phyloP scores from a whole-genome alignment of 345 rosid genomes.

The Gossypium bickii region DNA sequence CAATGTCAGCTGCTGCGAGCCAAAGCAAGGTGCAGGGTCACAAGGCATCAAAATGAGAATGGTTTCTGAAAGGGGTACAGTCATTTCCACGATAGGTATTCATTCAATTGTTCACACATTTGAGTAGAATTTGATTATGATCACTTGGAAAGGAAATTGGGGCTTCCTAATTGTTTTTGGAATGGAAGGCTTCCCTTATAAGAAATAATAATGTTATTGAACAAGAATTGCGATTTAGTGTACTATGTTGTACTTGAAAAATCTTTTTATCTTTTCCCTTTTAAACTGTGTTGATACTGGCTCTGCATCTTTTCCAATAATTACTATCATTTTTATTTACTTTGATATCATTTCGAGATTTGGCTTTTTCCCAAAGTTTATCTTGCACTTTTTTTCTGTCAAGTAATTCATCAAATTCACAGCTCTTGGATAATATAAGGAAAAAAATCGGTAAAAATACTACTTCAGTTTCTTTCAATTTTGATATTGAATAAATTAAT shows the following conservation, averaged over 20 bases:
- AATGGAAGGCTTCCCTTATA: constrained; percentile 27
- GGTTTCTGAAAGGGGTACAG: not conserved
- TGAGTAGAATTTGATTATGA: not conserved
- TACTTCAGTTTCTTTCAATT: too few species aligned
- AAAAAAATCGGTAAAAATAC: not conserved
- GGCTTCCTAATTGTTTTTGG: constrained; percentile 34
- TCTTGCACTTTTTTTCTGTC: not conserved
- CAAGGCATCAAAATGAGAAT: constrained; percentile 47
- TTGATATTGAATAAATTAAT: too few species aligned
- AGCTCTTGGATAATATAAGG: not conserved
- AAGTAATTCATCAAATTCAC: not conserved
- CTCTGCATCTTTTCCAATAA: not conserved
- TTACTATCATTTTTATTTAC: not conserved
- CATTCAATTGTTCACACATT: constrained; percentile 16
- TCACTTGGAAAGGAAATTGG: constrained; percentile 6
- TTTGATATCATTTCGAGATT: not conserved
- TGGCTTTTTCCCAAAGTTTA: not conserved
- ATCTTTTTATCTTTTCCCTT: not conserved
- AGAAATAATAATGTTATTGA: constrained; percentile 11
- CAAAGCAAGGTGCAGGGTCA: constrained; percentile 48
- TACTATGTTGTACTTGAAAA: not conserved
- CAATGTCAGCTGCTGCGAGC: constrained; percentile 56
- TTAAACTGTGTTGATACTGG: not conserved
- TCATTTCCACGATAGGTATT: constrained; percentile 10
- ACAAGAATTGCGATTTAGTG: not conserved